phyloP scores from a whole-genome alignment of 2,329 filamentous ascomycete species.

The Fusarium siculi region DNA sequence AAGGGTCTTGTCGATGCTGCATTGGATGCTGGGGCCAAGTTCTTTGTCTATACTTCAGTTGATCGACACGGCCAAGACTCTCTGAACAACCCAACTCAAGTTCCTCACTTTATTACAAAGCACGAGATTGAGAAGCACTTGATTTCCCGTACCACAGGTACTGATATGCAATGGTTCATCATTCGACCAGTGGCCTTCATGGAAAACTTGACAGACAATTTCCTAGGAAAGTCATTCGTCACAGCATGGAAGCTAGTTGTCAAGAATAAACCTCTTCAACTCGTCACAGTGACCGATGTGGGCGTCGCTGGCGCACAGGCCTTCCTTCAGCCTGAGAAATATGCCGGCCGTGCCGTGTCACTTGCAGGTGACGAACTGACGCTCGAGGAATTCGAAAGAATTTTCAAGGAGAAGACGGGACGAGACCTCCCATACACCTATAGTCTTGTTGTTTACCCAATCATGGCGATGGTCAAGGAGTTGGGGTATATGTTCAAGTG shows the following conservation, averaged over 20 bases:
- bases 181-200: conserved; percentile 55
- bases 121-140: conserved; percentile 70
- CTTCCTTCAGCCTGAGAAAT: conserved; percentile 10
- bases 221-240: conserved; percentile 47
- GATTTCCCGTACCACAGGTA: conserved; percentile 51
- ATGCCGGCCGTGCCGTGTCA: conserved; percentile 6
- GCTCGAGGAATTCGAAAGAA: not conserved
- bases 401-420: conserved; percentile 12
- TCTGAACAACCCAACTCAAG: conserved; percentile 60
- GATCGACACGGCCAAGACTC: conserved; percentile 67
- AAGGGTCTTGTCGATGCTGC: conserved; percentile 66
- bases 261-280: conserved; percentile 40
- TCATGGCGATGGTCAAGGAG: conserved; percentile 22
- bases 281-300: conserved; percentile 8
- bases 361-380: conserved; percentile 16
- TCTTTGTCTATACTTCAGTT: conserved; percentile 71
- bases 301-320: conserved; percentile 4
- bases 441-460: conserved; percentile 12
- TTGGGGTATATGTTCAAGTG: conserved; percentile 27
- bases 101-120: conserved; percentile 71
- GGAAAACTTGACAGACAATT: conserved; percentile 50
- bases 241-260: conserved; percentile 48
- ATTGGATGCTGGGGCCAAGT: conserved; percentile 62
- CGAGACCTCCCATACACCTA: conserved; percentile 9
- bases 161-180: conserved; percentile 50